Evolutionary conservation across 2,329 filamentous ascomycete species (phyloP), one percentile per base, ranked within the genome.

Genomic region (Beauveria scarabaeidicola): DNA sequence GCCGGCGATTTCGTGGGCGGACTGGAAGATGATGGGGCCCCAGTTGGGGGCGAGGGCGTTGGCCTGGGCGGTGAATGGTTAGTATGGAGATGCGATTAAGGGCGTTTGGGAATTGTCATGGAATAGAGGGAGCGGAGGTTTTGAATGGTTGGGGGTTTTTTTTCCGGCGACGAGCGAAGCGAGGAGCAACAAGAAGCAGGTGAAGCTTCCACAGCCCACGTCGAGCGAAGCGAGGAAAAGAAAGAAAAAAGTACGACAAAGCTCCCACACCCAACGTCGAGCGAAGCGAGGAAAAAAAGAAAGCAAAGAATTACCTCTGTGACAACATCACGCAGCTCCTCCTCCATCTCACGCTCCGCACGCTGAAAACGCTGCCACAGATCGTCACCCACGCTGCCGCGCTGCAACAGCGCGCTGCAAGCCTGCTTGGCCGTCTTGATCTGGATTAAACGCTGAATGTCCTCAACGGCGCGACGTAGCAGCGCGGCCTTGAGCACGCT

Each of bases 331-430:
- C 90, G 85, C 63, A 99, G 80, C 76, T 99, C 94, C 66, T 91
- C 90, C 76, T 99, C 92, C 80, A 97, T 95, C 76, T 99, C 94
- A 78, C 95, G 92, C 82, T 99, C 94, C 0, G 93, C 94, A 54
- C 91, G 83, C 74, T 87, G 76, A 74, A 97, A 96, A 43, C 93
- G 82, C 78, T 97, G 90, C 89, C 91, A 96, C 66, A 99, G 75
- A 73, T 99, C 94, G 72, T 99, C 94, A 15, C 94, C 93, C 1
- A 99, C 91, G 69, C 91, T 96, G 52, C 94, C 94, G 64, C 91
- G 82, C 75, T 96, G 91, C 67, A 97, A 75, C 65, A 99, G 77
- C 25, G 86, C 83, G 69, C 88, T 87, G 69, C 96, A 85, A 8
- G 94, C 91, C 68, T 90, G 89, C 78, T 97, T 99, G 66, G 91